Evolutionary conservation across 2,329 filamentous ascomycete genomes (phyloP).

Genomic region (Aspergillus nomiae): DNA sequence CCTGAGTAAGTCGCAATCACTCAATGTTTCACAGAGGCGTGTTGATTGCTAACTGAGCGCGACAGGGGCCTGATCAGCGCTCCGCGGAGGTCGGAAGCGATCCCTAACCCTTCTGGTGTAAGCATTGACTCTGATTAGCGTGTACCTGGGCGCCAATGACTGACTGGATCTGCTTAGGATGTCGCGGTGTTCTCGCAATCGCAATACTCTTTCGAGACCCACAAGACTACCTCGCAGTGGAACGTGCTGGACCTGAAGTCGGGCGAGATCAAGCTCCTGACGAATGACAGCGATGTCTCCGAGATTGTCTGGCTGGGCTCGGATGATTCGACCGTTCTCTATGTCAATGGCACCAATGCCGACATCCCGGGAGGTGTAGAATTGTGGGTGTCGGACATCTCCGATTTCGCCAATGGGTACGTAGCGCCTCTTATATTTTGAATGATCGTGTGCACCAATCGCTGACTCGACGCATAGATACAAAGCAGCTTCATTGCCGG

Average conservation of each 20-base stretch:
- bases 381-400: constrained; percentile 40
- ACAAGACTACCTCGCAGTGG: constrained; percentile 64
- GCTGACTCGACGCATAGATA: constrained; percentile 27
- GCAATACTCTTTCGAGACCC: constrained; percentile 77
- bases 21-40: background rate
- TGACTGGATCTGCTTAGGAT: constrained; percentile 28
- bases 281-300: constrained; percentile 63
- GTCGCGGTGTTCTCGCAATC: constrained; percentile 60
- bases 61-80: constrained; percentile 39
- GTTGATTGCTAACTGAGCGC: background rate
- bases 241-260: constrained; percentile 70
- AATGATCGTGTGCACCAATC: background rate
- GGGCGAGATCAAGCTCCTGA: constrained; percentile 66
- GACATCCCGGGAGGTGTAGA: constrained; percentile 43
- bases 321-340: constrained; percentile 61
- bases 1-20: constrained; percentile 28
- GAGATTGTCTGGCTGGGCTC: constrained; percentile 78
- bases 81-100: constrained; percentile 38
- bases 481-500: constrained; percentile 41
- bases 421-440: constrained; percentile 2
- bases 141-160: background rate
- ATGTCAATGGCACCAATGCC: constrained; percentile 52
- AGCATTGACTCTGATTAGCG: constrained; percentile 11
- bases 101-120: constrained; percentile 45
- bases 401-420: constrained; percentile 36